Evolutionary conservation across 148 eudicot genomes (phyloP).

Genomic region (Dysphania ambrosioides): DNA sequence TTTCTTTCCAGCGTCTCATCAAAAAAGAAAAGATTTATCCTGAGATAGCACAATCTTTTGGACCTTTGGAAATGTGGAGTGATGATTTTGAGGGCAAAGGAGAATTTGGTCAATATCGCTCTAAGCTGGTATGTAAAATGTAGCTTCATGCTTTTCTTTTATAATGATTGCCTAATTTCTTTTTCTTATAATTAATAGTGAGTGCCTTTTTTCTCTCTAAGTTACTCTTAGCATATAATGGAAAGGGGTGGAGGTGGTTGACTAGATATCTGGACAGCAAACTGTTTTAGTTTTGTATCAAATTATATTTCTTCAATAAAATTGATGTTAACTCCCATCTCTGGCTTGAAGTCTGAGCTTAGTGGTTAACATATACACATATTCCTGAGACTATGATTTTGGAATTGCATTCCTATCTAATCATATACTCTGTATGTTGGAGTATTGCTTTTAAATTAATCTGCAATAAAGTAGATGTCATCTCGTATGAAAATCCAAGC

Average conservation of each 20-base stretch:
- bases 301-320: background rate
- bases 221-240: background rate
- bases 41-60: constrained; percentile 50
- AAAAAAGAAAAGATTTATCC: constrained; percentile 73
- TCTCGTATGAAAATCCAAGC: too few species aligned
- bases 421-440: background rate
- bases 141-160: background rate
- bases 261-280: background rate
- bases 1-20: constrained; percentile 70
- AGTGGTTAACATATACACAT: background rate
- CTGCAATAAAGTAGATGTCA: too few species aligned
- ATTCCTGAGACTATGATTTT: background rate
- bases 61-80: constrained; percentile 83
- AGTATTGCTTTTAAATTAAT: too few species aligned
- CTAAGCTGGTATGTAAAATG: constrained; percentile 67
- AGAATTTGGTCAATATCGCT: constrained; percentile 88
- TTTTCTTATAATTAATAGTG: too few species aligned
- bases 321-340: background rate
- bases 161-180: background rate
- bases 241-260: too few species aligned
- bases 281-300: background rate
- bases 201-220: background rate
- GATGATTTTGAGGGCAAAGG: constrained; percentile 89
- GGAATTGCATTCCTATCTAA: background rate
- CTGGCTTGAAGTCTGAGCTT: background rate